These are phyloP conservation scores for Mallotus repandus DNA, from an alignment of 441 rosid species.

Conservation along the genomic window DNA sequence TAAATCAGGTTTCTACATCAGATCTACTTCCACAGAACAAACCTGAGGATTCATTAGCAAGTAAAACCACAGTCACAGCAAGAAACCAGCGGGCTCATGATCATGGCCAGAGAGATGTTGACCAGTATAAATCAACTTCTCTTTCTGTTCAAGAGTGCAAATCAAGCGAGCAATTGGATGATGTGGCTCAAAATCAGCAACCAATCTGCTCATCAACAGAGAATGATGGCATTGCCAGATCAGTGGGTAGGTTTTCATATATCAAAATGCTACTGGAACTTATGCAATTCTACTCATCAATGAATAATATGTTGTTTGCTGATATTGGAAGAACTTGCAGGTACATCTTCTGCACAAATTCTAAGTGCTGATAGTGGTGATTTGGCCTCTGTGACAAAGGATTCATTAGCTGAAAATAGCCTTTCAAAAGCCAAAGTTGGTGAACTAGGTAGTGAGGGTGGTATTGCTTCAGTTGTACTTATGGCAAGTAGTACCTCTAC, in stretches of 20 bases:
- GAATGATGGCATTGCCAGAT: slow-evolving; percentile 28
- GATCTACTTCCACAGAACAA: slow-evolving; percentile 32
- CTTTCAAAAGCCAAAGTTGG: slow-evolving; percentile 29
- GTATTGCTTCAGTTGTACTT: slow-evolving; percentile 24
- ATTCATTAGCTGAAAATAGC: slow-evolving; percentile 34
- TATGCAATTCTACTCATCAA: neutral
- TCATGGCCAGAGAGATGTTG: slow-evolving; percentile 31
- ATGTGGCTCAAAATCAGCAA: slow-evolving; percentile 28
- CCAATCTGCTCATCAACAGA: slow-evolving; percentile 23
- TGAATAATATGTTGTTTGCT: slow-evolving; percentile 9
- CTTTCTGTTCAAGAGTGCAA: slow-evolving; percentile 27
- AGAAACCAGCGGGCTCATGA: slow-evolving; percentile 38
- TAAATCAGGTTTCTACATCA: slow-evolving; percentile 43
- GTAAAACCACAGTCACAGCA: slow-evolving; percentile 27
- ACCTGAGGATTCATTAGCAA: slow-evolving; percentile 29
- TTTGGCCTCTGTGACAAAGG: slow-evolving; percentile 38
- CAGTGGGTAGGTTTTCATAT: slow-evolving; percentile 30
- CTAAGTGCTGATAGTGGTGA: slow-evolving; percentile 28
- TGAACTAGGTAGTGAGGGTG: slow-evolving; percentile 32
- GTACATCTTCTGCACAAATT: slow-evolving; percentile 32
- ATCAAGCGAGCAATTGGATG: slow-evolving; percentile 28
- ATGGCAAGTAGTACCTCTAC: slow-evolving; percentile 22
- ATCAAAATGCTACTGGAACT: slow-evolving; percentile 4
- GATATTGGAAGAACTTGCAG: slow-evolving; percentile 37
- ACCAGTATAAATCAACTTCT: slow-evolving; percentile 34